phyloP scores from a whole-genome alignment of 176 grass and related monocot genomes.

The Hyparrhenia diplandra region DNA sequence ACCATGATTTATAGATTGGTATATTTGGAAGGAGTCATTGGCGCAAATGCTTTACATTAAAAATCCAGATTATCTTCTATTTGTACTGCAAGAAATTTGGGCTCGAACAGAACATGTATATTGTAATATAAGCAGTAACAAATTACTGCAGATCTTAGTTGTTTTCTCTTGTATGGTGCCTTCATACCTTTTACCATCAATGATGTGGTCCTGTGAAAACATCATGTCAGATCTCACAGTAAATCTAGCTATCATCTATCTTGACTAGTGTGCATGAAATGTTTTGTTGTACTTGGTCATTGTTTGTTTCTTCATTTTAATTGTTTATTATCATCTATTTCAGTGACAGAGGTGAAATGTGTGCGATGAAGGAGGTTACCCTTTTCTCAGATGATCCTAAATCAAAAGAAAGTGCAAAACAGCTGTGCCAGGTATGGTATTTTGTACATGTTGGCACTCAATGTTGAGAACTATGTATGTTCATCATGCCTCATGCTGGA shows the following conservation, averaged over 20 bases:
- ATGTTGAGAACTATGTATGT: not conserved
- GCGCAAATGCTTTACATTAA: constrained; percentile 4
- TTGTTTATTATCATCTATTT: constrained; percentile 15
- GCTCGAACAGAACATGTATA: not conserved
- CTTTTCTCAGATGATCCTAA: constrained; percentile 98
- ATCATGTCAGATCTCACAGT: not conserved
- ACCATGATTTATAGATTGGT: constrained; percentile 5
- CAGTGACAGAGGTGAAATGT: constrained; percentile 98
- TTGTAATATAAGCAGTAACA: not conserved
- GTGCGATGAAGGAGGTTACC: constrained; percentile 99
- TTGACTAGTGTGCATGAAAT: constrained; percentile 4
- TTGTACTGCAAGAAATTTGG: not conserved
- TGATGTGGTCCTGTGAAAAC: constrained; percentile 12
- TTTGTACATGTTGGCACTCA: constrained; percentile 14
- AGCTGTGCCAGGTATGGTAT: constrained; percentile 71
- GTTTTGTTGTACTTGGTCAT: constrained; percentile 1
- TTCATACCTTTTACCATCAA: not conserved
- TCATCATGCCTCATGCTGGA: not conserved
- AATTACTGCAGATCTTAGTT: constrained; percentile 3
- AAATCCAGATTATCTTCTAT: not conserved
- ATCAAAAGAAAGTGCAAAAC: constrained; percentile 94
- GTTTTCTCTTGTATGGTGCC: constrained; percentile 11
- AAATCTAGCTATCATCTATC: not conserved
- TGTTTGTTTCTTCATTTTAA: constrained; percentile 15
- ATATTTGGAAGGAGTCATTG: not conserved